phyloP scores from a whole-genome alignment of 1,284 basidiomycete species.

The Puccinia polysora region DNA sequence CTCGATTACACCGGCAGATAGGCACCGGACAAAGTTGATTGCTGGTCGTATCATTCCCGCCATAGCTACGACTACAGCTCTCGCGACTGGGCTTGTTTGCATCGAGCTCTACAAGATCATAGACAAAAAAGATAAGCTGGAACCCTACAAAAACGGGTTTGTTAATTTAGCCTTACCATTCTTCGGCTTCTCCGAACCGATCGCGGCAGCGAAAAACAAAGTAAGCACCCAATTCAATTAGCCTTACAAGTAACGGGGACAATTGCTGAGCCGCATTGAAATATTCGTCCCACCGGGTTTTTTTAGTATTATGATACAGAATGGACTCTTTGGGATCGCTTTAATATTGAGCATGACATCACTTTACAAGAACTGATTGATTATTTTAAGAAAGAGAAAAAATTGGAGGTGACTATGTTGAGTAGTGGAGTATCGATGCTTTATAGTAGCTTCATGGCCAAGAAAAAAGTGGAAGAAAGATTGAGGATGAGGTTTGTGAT shows the following conservation, averaged over 20 bases:
- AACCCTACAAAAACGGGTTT: constrained; percentile 97
- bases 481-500: constrained; percentile 63
- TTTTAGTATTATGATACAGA: constrained; percentile 70
- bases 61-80: constrained; percentile 94
- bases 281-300: constrained; percentile 43
- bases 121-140: constrained; percentile 85
- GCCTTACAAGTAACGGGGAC: too few relatives aligned
- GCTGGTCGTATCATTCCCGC: constrained; percentile 99
- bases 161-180: constrained; percentile 96
- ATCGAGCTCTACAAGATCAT: constrained; percentile 98
- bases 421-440: constrained; percentile 96
- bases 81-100: constrained; percentile 91
- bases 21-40: constrained; percentile 95
- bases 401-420: constrained; percentile 88
- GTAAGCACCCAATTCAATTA: too few relatives aligned
- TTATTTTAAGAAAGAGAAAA: constrained; percentile 79
- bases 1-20: constrained; percentile 78
- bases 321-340: constrained; percentile 98
- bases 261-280: too few relatives aligned
- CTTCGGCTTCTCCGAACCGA: constrained; percentile 98
- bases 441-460: constrained; percentile 85
- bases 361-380: constrained; percentile 79
- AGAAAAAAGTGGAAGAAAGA: constrained; percentile 83
- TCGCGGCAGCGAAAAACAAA: constrained; percentile 82
- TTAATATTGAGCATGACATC: constrained; percentile 85